phyloP scores from a whole-genome alignment of 2,329 filamentous ascomycete genomes.

The Colletotrichum orchidophilum region DNA sequence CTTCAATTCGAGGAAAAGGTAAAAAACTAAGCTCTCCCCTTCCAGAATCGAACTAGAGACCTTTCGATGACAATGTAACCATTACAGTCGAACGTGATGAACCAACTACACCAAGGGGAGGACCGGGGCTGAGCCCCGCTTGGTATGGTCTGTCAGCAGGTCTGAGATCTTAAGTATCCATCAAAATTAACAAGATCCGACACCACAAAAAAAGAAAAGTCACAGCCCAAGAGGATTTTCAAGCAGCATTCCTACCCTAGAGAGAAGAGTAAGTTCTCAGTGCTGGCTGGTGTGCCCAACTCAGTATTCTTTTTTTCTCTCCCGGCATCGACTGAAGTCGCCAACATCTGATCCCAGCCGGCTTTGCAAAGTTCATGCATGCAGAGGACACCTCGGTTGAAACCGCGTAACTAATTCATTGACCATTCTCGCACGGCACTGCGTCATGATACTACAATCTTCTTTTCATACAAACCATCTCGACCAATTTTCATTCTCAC shows the following conservation, averaged over 20 bases:
- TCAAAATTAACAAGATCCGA: too few relatives aligned
- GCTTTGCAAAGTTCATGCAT: too few relatives aligned
- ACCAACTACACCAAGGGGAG: too few relatives aligned
- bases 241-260: too few relatives aligned
- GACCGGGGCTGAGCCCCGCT: constrained; percentile 19
- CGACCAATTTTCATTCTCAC: not conserved
- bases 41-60: constrained; percentile 34
- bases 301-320: too few relatives aligned
- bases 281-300: too few relatives aligned
- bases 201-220: too few relatives aligned
- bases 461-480: not conserved
- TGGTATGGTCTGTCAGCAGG: not conserved
- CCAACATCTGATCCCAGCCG: not conserved
- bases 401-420: not conserved
- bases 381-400: not conserved
- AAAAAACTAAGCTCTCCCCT: constrained; percentile 26
- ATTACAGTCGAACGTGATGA: constrained; percentile 36
- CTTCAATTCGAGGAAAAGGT: constrained; percentile 39
- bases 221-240: too few relatives aligned
- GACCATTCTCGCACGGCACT: not conserved
- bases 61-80: constrained; percentile 30
- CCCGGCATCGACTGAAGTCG: not conserved
- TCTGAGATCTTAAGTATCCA: not conserved
- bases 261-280: too few relatives aligned
- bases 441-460: not conserved